These are phyloP conservation scores for Fomitopsis betulina DNA, from an alignment of 1,284 basidiomycete genomes.

Conservation along the genomic window DNA sequence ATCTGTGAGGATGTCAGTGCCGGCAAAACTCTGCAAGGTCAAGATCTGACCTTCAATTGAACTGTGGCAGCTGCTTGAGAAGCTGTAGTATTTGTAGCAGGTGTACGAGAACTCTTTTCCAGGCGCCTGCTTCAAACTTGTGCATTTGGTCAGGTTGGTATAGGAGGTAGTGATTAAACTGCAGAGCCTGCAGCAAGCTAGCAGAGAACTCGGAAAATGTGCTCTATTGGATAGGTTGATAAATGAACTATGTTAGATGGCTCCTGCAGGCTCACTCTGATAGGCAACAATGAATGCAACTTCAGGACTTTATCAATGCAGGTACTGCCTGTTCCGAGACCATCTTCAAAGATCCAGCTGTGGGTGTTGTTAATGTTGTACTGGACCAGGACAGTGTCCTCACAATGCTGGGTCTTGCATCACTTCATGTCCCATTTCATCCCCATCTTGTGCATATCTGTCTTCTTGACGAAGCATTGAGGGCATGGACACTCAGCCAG, in stretches of 20 bases:
- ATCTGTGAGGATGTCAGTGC: slow-evolving; percentile 11
- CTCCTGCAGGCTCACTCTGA: background rate
- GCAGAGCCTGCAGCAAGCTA: slow-evolving; percentile 8
- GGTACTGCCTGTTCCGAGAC: background rate
- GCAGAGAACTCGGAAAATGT: slow-evolving; percentile 22
- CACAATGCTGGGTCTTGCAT: background rate
- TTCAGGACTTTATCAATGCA: slow-evolving; percentile 13
- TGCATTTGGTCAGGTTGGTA: slow-evolving; percentile 34
- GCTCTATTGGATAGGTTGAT: slow-evolving; percentile 7
- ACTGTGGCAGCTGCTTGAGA: background rate
- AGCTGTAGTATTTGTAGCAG: slow-evolving; percentile 8
- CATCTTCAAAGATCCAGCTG: slow-evolving; percentile 12
- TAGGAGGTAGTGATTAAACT: slow-evolving; percentile 25
- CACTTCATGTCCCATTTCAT: slow-evolving; percentile 3
- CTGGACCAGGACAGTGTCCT: slow-evolving; percentile 1
- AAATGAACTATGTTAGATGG: background rate
- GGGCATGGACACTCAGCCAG: slow-evolving; percentile 24
- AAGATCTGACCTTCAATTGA: slow-evolving; percentile 15
- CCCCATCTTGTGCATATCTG: slow-evolving; percentile 13
- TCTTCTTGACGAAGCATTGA: slow-evolving; percentile 21
- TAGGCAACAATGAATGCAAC: background rate
- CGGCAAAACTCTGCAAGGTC: too few species aligned
- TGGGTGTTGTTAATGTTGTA: slow-evolving; percentile 6
- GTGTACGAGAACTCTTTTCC: slow-evolving; percentile 17
- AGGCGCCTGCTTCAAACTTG: slow-evolving; percentile 35